These are phyloP conservation scores for Leishmania guyanensis DNA, from an alignment of 208 protist species.

Conservation along the genomic window DNA sequence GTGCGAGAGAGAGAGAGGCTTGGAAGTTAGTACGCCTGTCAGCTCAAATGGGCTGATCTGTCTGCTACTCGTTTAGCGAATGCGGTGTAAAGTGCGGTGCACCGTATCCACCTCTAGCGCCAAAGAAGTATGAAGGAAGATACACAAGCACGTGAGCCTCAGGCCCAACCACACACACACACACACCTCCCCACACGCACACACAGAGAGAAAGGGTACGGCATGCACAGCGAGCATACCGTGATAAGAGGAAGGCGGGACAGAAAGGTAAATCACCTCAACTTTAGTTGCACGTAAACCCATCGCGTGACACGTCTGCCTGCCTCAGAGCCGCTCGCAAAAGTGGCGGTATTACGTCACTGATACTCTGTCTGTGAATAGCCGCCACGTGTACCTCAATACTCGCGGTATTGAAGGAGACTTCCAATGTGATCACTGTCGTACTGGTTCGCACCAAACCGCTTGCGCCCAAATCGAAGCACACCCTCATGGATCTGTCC, in stretches of 20 bases:
- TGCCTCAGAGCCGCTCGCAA: not conserved
- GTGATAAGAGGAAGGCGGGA: not conserved
- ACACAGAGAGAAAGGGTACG: not conserved
- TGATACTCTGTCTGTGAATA: not conserved
- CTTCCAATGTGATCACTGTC: conserved; percentile 36
- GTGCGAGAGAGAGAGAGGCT: not conserved
- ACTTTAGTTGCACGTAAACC: not conserved
- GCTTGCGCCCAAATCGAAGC: conserved; percentile 47
- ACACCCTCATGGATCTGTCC: conserved; percentile 8
- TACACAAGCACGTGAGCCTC: not conserved
- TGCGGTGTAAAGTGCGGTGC: not conserved
- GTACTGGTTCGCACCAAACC: conserved; percentile 34
- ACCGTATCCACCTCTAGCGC: not conserved
- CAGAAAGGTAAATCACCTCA: not conserved
- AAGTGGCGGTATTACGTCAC: not conserved
- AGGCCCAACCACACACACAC: not conserved
- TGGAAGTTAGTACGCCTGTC: not conserved
- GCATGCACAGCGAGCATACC: not conserved
- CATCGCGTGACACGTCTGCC: not conserved
- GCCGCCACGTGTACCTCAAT: not conserved
- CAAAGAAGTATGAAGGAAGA: not conserved
- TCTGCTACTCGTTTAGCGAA: not conserved
- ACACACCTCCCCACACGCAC: not conserved
- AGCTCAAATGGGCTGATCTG: too few relatives aligned
- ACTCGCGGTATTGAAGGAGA: conserved; percentile 30